Percentiles rank a stretch among this genome's conserved stretches.
Evolutionary conservation across 2,329 filamentous ascomycete genomes (phyloP).

Genomic region (Acephala macrosclerotiorum): DNA sequence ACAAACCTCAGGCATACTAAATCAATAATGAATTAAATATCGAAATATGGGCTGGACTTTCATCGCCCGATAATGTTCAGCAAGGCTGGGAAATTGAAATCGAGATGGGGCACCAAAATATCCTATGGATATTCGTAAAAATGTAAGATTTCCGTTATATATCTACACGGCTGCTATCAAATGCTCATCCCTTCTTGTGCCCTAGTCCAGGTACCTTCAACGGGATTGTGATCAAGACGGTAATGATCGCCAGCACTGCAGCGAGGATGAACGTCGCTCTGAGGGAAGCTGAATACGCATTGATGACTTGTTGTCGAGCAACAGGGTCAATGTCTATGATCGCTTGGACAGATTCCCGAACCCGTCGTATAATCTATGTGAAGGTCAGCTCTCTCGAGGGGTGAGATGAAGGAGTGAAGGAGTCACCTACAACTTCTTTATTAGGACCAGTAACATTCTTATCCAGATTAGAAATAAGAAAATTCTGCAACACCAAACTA

Average conservation of each 20-base stretch:
- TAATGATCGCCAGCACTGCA: constrained; percentile 56
- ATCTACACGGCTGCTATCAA: no score
- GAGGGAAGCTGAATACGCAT: constrained; percentile 60
- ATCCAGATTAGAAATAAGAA: constrained; percentile 65
- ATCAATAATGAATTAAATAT: no score
- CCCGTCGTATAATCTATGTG: constrained; percentile 53
- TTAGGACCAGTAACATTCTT: constrained; percentile 63
- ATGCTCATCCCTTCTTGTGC: constrained; percentile 44
- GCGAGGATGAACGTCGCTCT: constrained; percentile 52
- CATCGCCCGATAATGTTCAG: no score
- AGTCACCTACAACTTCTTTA: constrained; percentile 52
- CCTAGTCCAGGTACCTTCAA: constrained; percentile 62
- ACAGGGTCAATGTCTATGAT: constrained; percentile 51
- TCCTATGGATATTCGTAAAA: no score
- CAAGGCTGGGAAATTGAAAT: no score
- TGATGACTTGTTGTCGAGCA: constrained; percentile 61
- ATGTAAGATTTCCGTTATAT: no score
- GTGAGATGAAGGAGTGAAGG: no score
- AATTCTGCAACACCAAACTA: constrained; percentile 77
- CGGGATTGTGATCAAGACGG: constrained; percentile 55
- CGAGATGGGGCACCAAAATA: no score
- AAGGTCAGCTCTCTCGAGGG: background rate
- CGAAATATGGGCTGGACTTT: no score
- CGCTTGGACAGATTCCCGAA: constrained; percentile 61
- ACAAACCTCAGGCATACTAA: no score